A percentile compares a stretch with the other conserved stretches of the same genome.
Conservation (phyloP, 768 basidiomycete genomes). For the Russula earlei region DNA sequence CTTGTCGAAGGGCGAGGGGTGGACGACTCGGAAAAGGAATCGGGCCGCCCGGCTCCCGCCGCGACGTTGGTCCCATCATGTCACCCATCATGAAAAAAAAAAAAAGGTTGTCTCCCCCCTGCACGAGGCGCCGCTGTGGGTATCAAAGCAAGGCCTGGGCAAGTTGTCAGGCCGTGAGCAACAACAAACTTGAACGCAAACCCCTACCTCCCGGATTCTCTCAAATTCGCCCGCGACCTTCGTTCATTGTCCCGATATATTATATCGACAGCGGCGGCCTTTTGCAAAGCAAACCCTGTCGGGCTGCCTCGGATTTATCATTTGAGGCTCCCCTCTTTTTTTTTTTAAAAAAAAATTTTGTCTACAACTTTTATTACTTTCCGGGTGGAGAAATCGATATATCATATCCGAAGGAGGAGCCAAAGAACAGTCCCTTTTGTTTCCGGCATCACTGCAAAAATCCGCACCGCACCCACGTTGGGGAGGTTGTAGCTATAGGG, state of each 20-base stretch:
- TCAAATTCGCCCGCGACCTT: background rate
- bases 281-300: background rate
- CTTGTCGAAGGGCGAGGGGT: background rate
- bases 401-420: background rate
- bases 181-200: background rate
- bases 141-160: background rate
- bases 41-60: constrained; percentile 6
- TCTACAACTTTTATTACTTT: background rate
- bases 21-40: background rate
- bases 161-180: background rate
- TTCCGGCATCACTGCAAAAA: background rate
- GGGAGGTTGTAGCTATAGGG: background rate
- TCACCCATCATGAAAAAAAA: constrained; percentile 12
- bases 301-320: background rate
- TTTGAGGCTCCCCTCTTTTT: background rate
- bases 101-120: background rate
- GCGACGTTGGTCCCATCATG: background rate
- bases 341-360: background rate
- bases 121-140: background rate
- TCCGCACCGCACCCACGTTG: background rate
- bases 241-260: background rate
- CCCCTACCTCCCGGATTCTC: background rate
- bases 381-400: background rate
- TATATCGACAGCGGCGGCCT: background rate
- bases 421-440: background rate